Evolutionary conservation across 2,329 filamentous ascomycete genomes (phyloP).

Genomic region (Fusarium heterosporum): DNA sequence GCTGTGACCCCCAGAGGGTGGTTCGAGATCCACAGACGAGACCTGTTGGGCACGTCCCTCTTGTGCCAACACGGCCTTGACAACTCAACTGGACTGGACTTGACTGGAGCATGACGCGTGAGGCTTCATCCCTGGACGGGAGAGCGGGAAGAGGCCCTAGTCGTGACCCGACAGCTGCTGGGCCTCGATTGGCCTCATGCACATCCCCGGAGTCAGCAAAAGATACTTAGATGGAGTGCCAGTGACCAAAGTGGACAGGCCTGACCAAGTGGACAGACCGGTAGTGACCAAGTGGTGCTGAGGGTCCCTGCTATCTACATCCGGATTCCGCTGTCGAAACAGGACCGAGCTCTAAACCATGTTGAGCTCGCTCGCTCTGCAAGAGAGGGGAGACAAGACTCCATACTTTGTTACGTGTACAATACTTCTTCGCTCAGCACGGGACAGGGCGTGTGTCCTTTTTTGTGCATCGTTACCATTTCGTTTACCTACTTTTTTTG

Average conservation of each 20-base stretch:
- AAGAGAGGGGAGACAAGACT: constrained; percentile 31
- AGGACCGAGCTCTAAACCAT: constrained; percentile 18
- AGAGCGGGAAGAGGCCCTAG: constrained; percentile 33
- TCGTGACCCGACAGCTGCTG: constrained; percentile 23
- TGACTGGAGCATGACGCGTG: constrained; percentile 25
- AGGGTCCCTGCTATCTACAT: constrained; percentile 21
- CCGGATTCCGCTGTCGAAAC: constrained; percentile 38
- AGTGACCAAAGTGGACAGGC: constrained; percentile 40
- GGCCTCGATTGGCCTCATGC: constrained; percentile 29
- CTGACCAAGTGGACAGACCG: constrained; percentile 35
- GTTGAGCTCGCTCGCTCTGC: constrained; percentile 13
- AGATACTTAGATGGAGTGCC: not conserved
- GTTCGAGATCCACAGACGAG: constrained; percentile 46
- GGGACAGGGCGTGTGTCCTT: not conserved
- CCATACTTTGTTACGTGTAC: constrained; percentile 34
- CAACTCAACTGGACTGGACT: too few relatives aligned
- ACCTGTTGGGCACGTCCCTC: constrained; percentile 37
- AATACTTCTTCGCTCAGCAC: constrained; percentile 10
- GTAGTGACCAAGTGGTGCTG: constrained; percentile 5
- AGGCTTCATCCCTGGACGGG: constrained; percentile 22
- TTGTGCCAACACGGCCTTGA: constrained; percentile 8
- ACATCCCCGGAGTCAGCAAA: constrained; percentile 22
- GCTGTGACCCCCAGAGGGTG: constrained; percentile 31
- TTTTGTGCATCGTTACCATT: not conserved
- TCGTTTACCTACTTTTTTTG: not conserved